phyloP scores from a whole-genome alignment of 1,139 yeast species.

The Geotrichum histeridarum region DNA sequence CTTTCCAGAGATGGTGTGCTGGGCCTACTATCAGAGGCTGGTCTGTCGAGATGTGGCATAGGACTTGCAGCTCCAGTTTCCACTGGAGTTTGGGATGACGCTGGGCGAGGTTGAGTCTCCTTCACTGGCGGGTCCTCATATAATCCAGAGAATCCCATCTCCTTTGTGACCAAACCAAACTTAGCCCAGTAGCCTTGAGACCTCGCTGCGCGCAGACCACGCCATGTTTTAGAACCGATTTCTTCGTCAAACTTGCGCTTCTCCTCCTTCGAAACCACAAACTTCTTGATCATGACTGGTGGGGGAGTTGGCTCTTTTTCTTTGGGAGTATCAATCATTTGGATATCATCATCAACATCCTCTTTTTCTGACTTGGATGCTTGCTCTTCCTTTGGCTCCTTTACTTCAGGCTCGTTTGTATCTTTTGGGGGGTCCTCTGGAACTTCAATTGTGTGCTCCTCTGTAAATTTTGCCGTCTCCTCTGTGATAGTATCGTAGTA shows the following conservation, averaged over 20 bases:
- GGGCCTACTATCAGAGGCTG: not conserved
- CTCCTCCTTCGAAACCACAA: conserved; percentile 12
- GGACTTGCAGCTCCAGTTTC: not conserved
- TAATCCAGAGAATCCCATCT: conserved; percentile 29
- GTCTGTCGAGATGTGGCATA: not conserved
- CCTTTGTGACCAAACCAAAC: conserved; percentile 28
- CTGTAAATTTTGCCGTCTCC: conserved; percentile 11
- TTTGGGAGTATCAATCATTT: not conserved
- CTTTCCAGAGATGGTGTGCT: not conserved
- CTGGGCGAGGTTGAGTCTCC: not conserved
- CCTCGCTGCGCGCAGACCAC: conserved; percentile 36
- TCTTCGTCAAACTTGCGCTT: conserved; percentile 17
- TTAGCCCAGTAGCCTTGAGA: conserved; percentile 32
- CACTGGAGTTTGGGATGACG: not conserved
- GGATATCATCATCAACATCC: not conserved
- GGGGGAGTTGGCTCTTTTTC: not conserved
- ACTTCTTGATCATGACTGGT: conserved; percentile 1
- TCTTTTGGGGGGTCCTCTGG: conserved; percentile 11
- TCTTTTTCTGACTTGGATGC: not conserved
- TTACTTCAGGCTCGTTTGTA: conserved; percentile 7
- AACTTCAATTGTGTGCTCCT: conserved; percentile 14
- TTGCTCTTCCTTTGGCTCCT: not conserved
- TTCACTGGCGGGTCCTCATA: conserved; percentile 20
- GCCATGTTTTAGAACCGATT: conserved; percentile 32
- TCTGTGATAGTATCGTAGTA: conserved; percentile 23